Conservation (phyloP, 345 rosid genomes). For the Ricinus communis region DNA sequence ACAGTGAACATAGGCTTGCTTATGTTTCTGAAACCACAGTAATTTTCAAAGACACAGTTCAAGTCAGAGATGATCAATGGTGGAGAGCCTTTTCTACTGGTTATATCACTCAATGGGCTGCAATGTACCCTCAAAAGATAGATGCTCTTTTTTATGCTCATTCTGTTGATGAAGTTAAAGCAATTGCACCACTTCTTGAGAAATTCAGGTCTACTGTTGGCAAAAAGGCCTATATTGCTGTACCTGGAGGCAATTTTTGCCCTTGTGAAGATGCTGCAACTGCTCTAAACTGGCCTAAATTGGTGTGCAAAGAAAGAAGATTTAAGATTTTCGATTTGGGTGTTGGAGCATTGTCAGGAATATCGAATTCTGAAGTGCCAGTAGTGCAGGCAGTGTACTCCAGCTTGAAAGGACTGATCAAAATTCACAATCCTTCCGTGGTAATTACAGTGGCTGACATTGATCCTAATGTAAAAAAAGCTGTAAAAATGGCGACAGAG, state of each 20-base stretch:
- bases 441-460: constrained; percentile 76
- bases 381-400: constrained; percentile 83
- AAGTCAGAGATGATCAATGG: constrained; percentile 96
- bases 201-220: constrained; percentile 84
- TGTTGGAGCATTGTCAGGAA: constrained; percentile 58
- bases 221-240: constrained; percentile 81
- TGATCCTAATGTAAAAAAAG: constrained; percentile 77
- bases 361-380: constrained; percentile 83
- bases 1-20: constrained; percentile 95
- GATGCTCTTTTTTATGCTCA: constrained; percentile 94
- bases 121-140: constrained; percentile 88
- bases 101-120: constrained; percentile 95
- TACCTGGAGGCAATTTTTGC: constrained; percentile 84
- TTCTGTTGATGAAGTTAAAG: constrained; percentile 67
- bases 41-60: constrained; percentile 88
- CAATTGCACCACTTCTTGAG: constrained; percentile 73
- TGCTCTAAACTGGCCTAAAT: constrained; percentile 71
- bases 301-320: constrained; percentile 76
- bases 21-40: constrained; percentile 95
- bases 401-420: constrained; percentile 89
- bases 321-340: constrained; percentile 88
- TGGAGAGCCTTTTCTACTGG: constrained; percentile 90
- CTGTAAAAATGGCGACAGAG: constrained; percentile 83
- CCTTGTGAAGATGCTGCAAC: constrained; percentile 78
- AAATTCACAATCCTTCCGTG: constrained; percentile 87